A percentile compares a stretch with the other conserved stretches of the same genome.
Conservation (phyloP, 192 early-diverging fungal genomes). For the Jimgerdemannia lactiflua region DNA sequence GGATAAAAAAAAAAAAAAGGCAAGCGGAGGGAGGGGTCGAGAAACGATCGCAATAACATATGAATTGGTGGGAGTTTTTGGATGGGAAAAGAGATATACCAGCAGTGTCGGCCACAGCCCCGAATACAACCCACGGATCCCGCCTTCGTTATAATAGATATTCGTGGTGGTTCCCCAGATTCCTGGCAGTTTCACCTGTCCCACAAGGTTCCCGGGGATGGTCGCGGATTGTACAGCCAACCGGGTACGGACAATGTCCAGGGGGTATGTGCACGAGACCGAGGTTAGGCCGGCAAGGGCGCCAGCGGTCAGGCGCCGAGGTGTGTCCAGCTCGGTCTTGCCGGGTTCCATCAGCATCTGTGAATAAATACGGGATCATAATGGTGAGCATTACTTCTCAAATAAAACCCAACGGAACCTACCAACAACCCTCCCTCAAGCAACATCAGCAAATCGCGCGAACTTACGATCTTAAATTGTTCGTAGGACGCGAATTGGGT, state of each 20-base stretch:
- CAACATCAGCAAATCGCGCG: background rate
- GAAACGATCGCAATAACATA: background rate
- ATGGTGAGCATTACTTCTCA: background rate
- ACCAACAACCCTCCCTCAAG: background rate
- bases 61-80: background rate
- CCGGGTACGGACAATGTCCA: constrained; percentile 78
- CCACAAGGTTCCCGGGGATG: constrained; percentile 13
- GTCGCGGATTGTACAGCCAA: constrained; percentile 72
- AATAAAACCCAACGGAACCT: too few relatives aligned
- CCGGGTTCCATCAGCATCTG: constrained; percentile 62
- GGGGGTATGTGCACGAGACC: constrained; percentile 74
- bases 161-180: constrained; percentile 60
- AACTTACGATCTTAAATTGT: constrained; percentile 59
- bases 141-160: constrained; percentile 71
- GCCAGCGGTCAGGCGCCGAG: constrained; percentile 66
- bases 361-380: background rate
- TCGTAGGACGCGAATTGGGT: constrained; percentile 83
- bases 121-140: constrained; percentile 68
- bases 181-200: constrained; percentile 54
- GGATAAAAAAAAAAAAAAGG: background rate
- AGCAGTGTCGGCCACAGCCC: constrained; percentile 71
- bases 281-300: constrained; percentile 75
- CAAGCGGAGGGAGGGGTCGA: background rate
- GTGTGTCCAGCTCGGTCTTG: constrained; percentile 68
- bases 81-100: constrained; percentile 17